Base-by-base conservation (phyloP, 2,329 filamentous ascomycete species). In the Aphanoascus verrucosus region DNA sequence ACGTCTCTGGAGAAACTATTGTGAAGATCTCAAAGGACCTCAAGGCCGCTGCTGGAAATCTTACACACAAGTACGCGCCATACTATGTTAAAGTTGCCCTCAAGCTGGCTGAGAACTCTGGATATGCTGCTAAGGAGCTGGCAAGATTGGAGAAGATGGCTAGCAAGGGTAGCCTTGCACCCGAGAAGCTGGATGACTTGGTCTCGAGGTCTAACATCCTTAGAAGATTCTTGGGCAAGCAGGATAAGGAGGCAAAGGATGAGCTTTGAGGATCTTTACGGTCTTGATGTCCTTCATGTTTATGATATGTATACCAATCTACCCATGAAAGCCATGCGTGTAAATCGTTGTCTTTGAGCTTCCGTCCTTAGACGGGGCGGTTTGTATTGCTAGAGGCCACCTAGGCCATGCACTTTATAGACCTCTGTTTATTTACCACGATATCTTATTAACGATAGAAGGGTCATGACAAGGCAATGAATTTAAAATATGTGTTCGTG, bases 11-110 rank as follows among this genome's bases (percentile, higher is more conserved):
- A 19, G 78, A 80, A 12, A 81, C 82, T 54, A 71, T 87, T 53
- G 74, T 80, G 43, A 81, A 84, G 58, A 79, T 88, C 19, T 76
- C 81, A 34, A 77, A 77, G 42, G 85, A 94, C 71, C 77, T 86
- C 51, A 84, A 85, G 75, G 84, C 85, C 74, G 80, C 82, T 57
- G 83, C 83, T 19, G 77, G 78, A 62, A 74, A 72, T 49, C 69
- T 93, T 50, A 80, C 84, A 72, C 83, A 84, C 70, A 88, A 87
- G 76, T 94, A 91, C 66, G 88, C 88, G 45, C 80, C 90, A 72
- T 98, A 98, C 80, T 97, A 98, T 71, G 77, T 93, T 68, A 88
- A 87, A 68, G 89, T 94, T 52, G 85, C 93, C 57, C 81, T 87
- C 68, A 97, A 96, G 82, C 74, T 93, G 59, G 77, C 75, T 67